phyloP scores from a whole-genome alignment of 768 basidiomycete species.

The Kondoa malvinella region DNA sequence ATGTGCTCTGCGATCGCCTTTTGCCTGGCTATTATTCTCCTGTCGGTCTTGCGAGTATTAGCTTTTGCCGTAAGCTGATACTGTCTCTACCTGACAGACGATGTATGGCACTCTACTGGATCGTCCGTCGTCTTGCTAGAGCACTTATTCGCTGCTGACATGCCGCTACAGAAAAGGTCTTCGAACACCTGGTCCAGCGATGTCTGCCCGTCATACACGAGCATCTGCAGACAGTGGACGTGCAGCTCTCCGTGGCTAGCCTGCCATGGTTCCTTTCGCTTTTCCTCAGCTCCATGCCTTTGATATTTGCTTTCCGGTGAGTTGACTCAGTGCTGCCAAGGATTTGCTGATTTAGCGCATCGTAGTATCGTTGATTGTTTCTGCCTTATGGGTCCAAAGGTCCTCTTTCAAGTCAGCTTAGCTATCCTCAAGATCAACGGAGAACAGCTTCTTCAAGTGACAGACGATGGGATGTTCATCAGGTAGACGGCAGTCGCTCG shows the following conservation, averaged over 20 bases:
- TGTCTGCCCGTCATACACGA: conserved; percentile 57
- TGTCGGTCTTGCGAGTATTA: conserved; percentile 26
- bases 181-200: conserved; percentile 76
- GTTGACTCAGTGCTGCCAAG: conserved; percentile 79
- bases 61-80: neutral
- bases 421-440: conserved; percentile 97
- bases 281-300: conserved; percentile 43
- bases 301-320: conserved; percentile 94
- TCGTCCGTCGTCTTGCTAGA: conserved; percentile 29
- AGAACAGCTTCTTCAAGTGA: conserved; percentile 71
- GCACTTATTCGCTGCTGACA: neutral
- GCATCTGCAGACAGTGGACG: conserved; percentile 75
- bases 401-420: conserved; percentile 83
- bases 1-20: conserved; percentile 82
- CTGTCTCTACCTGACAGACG: conserved; percentile 62
- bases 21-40: conserved; percentile 95
- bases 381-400: conserved; percentile 96
- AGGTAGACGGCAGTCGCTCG: conserved; percentile 43
- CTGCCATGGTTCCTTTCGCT: conserved; percentile 96
- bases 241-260: conserved; percentile 90
- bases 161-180: conserved; percentile 48
- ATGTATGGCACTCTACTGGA: conserved; percentile 99
- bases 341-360: neutral
- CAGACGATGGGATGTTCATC: conserved; percentile 93
- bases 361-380: conserved; percentile 25